Evolutionary conservation across 1,284 basidiomycete species (phyloP), one percentile per base, ranked within the genome.

Genomic region (Cryptococcus neoformans): DNA sequence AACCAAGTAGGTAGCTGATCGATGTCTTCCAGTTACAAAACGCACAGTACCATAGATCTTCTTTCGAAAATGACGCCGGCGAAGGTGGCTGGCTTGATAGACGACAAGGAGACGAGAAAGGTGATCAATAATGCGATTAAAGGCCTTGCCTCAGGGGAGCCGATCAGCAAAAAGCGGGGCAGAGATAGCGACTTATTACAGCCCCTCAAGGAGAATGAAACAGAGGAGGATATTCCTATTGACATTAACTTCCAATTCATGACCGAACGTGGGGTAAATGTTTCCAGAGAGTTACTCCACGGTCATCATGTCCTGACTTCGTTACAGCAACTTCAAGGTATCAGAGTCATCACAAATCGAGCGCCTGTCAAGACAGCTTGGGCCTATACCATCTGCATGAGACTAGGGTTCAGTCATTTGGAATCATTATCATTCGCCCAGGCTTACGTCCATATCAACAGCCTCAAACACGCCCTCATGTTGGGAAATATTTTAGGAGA

Each of bases 281-380:
- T 35, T 28, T 34, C 16, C 12, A 28, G 12, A 9, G 8, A 11
- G 17, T 47, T 28, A 28, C 5, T 46, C 28, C 41, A 14, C 21
- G 45, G 46, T 50, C 14, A 16, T 41, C 6, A 4, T 7, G 9
- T 21, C 46, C 34, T 8, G 34, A 7, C n/a, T 16, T 14, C 16
- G 17, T 3, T 40, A 28, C 46, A 50, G 35, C 49, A 40, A 50
- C 16, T 37, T 10, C 16, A 34, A 50, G 37, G 49, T 7, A n/a
- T 50, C 35, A 50, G 35, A 76, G 62, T 62, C 9, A 82, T 85
- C 34, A 81, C 92, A 8, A 98, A 98, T 75, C 86, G 94, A 17
- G 93, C 94, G 1, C 94, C 95, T 0, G 82, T 97, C 54, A 90
- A 97, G 89, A 92, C 88, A 49, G 90, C 89, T 1, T 98, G 94